A percentile compares a stretch with the other conserved stretches of the same genome.
phyloP scores from a whole-genome alignment of 768 basidiomycete species.

The Termitomyces sp. region DNA sequence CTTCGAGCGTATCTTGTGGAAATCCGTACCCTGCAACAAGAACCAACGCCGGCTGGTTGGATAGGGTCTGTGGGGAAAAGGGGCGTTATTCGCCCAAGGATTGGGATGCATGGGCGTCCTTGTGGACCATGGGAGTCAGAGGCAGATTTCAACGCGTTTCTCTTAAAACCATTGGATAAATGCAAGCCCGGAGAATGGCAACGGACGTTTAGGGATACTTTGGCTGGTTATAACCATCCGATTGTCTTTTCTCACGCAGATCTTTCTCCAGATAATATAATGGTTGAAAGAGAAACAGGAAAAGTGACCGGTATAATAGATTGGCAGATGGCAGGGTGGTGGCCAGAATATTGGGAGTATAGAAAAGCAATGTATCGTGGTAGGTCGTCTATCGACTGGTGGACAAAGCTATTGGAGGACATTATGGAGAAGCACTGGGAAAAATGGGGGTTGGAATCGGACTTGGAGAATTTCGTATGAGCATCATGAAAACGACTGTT shows the following conservation, averaged over 20 bases:
- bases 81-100: not conserved
- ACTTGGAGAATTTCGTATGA: not conserved
- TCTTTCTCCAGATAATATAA: not conserved
- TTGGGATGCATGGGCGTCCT: not conserved
- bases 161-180: not conserved
- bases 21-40: not conserved
- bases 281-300: not conserved
- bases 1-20: not conserved
- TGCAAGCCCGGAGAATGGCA: not conserved
- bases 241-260: conserved; percentile 4
- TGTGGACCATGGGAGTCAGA: not conserved
- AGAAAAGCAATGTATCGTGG: conserved; percentile 4
- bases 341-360: conserved; percentile 16
- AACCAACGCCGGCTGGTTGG: not conserved
- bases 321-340: conserved; percentile 16
- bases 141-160: not conserved
- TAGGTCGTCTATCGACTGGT: not conserved
- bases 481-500: not conserved
- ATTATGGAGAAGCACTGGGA: not conserved
- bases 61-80: not conserved
- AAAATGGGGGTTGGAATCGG: not conserved
- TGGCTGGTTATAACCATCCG: not conserved
- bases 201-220: not conserved
- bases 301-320: conserved; percentile 15
- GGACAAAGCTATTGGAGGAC: not conserved